Evolutionary conservation across 306 rosid species (phyloP).

Genomic region (Crotalaria pallida): DNA sequence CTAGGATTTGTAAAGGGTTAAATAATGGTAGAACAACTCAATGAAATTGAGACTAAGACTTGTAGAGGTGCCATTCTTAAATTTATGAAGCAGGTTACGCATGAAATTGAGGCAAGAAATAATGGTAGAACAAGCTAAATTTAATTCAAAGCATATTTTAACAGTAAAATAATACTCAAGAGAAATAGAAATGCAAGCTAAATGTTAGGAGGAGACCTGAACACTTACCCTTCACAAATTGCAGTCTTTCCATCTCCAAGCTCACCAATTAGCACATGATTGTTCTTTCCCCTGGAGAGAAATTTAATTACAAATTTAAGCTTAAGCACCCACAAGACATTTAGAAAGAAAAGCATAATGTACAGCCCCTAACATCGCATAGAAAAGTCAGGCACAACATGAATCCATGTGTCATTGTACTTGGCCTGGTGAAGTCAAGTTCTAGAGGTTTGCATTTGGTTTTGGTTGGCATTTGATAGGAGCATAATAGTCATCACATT

Average conservation of each 20-base stretch:
- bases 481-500: background rate
- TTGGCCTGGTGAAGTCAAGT: no score
- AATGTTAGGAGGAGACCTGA: background rate
- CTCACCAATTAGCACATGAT: conserved; percentile 97
- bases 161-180: no score
- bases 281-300: conserved; percentile 97
- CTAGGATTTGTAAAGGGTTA: background rate
- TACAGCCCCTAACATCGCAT: background rate
- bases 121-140: no score
- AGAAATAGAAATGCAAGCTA: background rate
- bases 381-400: background rate
- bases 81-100: background rate
- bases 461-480: conserved; percentile 7
- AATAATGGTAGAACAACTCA: no score
- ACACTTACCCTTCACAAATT: conserved; percentile 89
- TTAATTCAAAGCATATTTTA: no score
- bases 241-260: conserved; percentile 99
- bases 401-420: background rate
- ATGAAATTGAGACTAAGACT: no score
- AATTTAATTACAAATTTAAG: conserved; percentile 48
- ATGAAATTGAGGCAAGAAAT: background rate
- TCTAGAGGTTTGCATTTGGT: no score
- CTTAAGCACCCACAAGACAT: background rate
- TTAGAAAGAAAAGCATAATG: background rate
- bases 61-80: background rate